These are phyloP conservation scores for Lipomyces yamanashiensis DNA, from an alignment of 805 yeast genomes.

Conservation along the genomic window DNA sequence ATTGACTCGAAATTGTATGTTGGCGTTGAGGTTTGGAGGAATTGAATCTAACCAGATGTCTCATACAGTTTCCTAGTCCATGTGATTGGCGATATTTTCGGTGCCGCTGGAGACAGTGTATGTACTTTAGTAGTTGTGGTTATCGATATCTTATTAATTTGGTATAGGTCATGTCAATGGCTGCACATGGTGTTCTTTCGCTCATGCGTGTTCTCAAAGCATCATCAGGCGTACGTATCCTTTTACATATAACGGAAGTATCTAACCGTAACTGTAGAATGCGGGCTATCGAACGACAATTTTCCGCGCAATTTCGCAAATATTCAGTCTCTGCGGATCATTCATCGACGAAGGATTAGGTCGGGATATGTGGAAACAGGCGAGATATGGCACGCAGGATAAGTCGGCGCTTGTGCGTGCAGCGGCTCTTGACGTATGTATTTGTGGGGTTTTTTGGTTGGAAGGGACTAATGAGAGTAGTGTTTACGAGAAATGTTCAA, in stretches of 20 bases:
- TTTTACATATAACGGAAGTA: neutral
- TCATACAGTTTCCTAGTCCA: constrained; percentile 37
- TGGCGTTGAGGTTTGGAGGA: neutral
- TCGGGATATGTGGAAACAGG: constrained; percentile 44
- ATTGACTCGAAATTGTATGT: constrained; percentile 42
- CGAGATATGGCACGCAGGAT: constrained; percentile 40
- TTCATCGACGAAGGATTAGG: constrained; percentile 44
- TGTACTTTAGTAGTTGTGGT: constrained; percentile 2
- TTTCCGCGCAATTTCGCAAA: constrained; percentile 36
- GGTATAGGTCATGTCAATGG: constrained; percentile 41
- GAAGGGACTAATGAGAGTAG: constrained; percentile 7
- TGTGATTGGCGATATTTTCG: constrained; percentile 40
- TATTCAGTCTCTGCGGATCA: constrained; percentile 40
- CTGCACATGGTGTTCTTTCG: constrained; percentile 43
- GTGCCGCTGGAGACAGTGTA: constrained; percentile 41
- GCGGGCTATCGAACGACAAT: constrained; percentile 41
- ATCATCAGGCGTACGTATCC: constrained; percentile 35
- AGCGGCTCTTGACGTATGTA: constrained; percentile 43
- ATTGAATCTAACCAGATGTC: neutral
- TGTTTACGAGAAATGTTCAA: constrained; percentile 29
- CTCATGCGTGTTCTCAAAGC: constrained; percentile 39
- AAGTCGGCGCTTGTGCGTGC: constrained; percentile 42
- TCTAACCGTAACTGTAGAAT: constrained; percentile 22
- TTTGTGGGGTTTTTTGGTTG: constrained; percentile 26
- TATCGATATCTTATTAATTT: constrained; percentile 2